Evolutionary conservation across 176 grass and related monocot species (phyloP), one percentile per base, ranked within the genome.

Genomic region (Cenchrus purpureus): DNA sequence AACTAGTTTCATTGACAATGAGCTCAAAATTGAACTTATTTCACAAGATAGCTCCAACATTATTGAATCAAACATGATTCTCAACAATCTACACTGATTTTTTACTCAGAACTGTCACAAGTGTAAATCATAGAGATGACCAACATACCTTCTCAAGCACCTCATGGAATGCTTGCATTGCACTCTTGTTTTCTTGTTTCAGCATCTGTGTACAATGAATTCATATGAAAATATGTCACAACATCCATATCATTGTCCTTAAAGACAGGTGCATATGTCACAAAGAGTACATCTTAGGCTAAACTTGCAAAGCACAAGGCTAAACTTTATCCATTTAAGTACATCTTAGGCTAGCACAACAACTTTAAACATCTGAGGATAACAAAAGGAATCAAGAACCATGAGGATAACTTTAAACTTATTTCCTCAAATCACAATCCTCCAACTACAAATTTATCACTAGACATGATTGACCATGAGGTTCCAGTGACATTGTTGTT

Each of bases 181-280:
- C 71, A 14, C 67, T 90, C 52, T 87, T 89, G 81, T 89, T 91
- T 91, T 99, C 88, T 87, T 84, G 83, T 86, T 99, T 94, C 74
- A 94, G 77, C 73, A 86, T 64, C 97, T 99, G 70, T 49, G 84
- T 51, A 76, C 56, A 71, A 86, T 90, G 43, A 89, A 74, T 42
- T 78, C 19, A 78, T 79, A 54, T 63, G 52, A 58, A 25, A 83
- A 77, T 25, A 25, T 25, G 81, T 25, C 25, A 79, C 1, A 73
- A 75, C 19, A 42, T 34, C 42, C 76, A 22, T 78, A 82, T 46
- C 10, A 81, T 57, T 68, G 62, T 65, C 29, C 58, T 76, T 40
- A 77, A 25, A 80, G 55, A 42, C 9, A 69, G 50, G 61, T 77
- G 81, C 97, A 89, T 94, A 99, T 68, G 44, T 22, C 61, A 58